Percentiles rank a stretch among this genome's conserved stretches.
Conservation (phyloP, 2,329 filamentous ascomycete genomes). For the Didymella exigua region DNA sequence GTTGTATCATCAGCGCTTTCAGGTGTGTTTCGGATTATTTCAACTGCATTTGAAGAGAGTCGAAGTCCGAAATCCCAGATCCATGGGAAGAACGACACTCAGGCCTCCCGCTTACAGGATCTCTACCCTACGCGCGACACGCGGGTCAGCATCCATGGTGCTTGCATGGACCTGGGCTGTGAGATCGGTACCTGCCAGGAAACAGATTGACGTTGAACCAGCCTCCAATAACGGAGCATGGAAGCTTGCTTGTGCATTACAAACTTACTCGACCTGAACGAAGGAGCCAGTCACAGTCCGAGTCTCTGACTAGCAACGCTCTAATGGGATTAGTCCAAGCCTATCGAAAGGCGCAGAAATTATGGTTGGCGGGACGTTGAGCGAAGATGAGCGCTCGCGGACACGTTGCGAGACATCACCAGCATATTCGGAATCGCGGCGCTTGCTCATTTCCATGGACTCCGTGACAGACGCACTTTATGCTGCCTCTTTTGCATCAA, state of each 20-base stretch:
- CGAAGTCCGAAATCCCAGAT: background rate
- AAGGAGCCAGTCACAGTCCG: background rate
- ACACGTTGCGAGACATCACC: background rate
- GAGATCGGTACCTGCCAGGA: background rate
- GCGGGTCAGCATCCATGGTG: background rate
- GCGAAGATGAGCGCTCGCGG: background rate
- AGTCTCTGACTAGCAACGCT: background rate
- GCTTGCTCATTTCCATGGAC: background rate
- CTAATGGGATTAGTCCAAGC: background rate
- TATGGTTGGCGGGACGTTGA: background rate
- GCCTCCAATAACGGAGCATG: background rate
- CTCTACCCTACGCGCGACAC: background rate
- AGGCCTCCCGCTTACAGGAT: constrained; percentile 1
- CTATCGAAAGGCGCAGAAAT: background rate
- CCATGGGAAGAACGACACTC: background rate
- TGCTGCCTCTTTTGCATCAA: background rate
- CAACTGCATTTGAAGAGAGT: background rate
- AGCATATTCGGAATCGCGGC: background rate
- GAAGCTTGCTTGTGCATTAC: background rate
- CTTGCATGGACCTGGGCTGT: background rate
- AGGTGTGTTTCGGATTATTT: background rate
- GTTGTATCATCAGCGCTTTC: background rate
- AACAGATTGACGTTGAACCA: constrained; percentile 1
- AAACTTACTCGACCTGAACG: background rate
- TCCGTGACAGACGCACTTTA: background rate